Conservation (phyloP, 768 basidiomycete species). For the Sistotremastrum niveocremeum region DNA sequence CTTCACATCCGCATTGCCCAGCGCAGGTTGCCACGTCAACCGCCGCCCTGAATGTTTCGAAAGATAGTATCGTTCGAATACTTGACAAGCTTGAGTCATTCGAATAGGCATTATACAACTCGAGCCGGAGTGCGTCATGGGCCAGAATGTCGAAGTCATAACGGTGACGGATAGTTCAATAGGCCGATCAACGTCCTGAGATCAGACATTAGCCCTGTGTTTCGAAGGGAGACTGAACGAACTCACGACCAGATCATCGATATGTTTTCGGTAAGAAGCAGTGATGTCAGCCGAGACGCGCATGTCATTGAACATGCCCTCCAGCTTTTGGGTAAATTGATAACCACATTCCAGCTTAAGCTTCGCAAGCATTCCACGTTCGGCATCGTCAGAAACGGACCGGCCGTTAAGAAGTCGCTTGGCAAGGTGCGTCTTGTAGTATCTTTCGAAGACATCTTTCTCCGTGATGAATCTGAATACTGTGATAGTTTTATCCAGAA, state of each 20-base stretch:
- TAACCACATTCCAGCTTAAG: constrained; percentile 93
- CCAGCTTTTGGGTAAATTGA: constrained; percentile 94
- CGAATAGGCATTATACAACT: constrained; percentile 52
- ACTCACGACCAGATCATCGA: constrained; percentile 34
- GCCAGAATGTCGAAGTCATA: constrained; percentile 97
- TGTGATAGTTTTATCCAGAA: constrained; percentile 91
- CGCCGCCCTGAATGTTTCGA: constrained; percentile 80
- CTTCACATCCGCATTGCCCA: constrained; percentile 84
- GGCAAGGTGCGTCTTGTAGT: constrained; percentile 93
- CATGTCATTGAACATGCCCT: constrained; percentile 99
- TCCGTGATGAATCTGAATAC: constrained; percentile 90
- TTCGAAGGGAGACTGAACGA: constrained; percentile 32
- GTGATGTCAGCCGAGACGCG: constrained; percentile 74
- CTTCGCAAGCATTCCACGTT: constrained; percentile 93
- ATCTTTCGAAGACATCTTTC: constrained; percentile 95
- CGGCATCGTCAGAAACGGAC: constrained; percentile 94
- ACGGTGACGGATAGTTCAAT: constrained; percentile 60
- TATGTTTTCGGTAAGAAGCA: constrained; percentile 48
- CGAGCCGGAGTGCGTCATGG: constrained; percentile 52
- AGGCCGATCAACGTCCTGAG: constrained; percentile 46
- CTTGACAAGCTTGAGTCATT: constrained; percentile 50
- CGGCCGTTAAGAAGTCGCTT: constrained; percentile 78
- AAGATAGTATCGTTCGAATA: constrained; percentile 85
- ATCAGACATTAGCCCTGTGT: constrained; percentile 24
- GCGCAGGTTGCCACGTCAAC: constrained; percentile 81